These are phyloP conservation scores for Aspergillus wentii DNA, from an alignment of 495 filamentous ascomycete genomes.

Conservation along the genomic window DNA sequence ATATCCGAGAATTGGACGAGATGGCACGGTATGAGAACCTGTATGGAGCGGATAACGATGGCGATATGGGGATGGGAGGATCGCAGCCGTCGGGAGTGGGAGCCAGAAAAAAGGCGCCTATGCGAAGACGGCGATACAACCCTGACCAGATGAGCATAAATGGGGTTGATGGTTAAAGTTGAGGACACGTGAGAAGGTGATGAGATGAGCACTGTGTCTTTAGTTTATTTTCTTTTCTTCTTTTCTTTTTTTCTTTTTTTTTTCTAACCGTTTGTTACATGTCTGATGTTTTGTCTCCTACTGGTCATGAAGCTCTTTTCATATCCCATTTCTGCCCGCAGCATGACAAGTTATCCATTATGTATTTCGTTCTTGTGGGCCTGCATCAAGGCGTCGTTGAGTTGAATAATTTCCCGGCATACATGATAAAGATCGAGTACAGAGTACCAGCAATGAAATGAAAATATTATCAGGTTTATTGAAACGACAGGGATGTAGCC, in stretches of 20 bases:
- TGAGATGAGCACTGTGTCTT: too few relatives aligned
- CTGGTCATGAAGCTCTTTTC: constrained; percentile 1
- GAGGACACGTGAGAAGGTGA: neutral
- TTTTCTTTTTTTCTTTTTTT: constrained; percentile 11
- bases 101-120: constrained; percentile 47
- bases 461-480: too few relatives aligned
- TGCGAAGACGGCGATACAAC: constrained; percentile 41
- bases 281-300: constrained; percentile 1
- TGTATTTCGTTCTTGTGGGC: constrained; percentile 6
- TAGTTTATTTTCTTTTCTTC: constrained; percentile 5
- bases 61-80: constrained; percentile 34
- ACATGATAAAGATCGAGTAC: constrained; percentile 11
- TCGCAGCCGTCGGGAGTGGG: constrained; percentile 23
- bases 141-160: constrained; percentile 36
- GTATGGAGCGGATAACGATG: constrained; percentile 48
- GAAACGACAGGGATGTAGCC: too few relatives aligned
- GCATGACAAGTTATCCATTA: too few relatives aligned
- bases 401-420: constrained; percentile 12
- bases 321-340: constrained; percentile 1
- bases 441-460: too few relatives aligned
- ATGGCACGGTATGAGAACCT: constrained; percentile 46
- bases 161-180: constrained; percentile 17
- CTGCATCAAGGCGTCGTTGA: constrained; percentile 21
- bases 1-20: constrained; percentile 82
- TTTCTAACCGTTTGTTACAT: neutral